Conservation (phyloP, 2,329 filamentous ascomycete genomes). For the Teratosphaeria gauchensis region DNA sequence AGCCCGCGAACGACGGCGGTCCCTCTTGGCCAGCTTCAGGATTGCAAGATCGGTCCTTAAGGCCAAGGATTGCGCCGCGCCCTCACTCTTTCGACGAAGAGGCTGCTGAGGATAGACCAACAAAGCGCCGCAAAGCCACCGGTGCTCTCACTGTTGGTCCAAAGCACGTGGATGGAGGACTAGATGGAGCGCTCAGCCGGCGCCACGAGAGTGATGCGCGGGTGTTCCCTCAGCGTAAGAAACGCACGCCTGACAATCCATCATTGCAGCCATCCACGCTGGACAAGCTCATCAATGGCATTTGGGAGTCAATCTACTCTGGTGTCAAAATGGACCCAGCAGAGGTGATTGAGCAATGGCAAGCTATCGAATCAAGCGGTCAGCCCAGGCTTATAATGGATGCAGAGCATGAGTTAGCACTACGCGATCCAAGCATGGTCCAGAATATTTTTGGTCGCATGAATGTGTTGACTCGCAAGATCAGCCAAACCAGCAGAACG, state of each 20-base stretch:
- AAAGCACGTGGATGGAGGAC: not conserved
- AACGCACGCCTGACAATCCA: slow-evolving; percentile 26
- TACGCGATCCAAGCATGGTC: slow-evolving; percentile 10
- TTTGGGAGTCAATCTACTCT: slow-evolving; percentile 41
- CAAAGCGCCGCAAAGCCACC: slow-evolving; percentile 30
- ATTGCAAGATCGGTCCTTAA: not conserved
- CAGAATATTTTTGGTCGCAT: slow-evolving; percentile 30
- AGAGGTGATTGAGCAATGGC: slow-evolving; percentile 25
- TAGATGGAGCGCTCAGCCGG: slow-evolving; percentile 4
- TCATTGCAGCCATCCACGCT: slow-evolving; percentile 38
- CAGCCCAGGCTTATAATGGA: slow-evolving; percentile 18
- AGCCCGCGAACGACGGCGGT: not conserved
- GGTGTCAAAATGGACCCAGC: slow-evolving; percentile 33
- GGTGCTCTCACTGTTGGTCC: slow-evolving; percentile 22
- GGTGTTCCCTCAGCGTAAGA: slow-evolving; percentile 18
- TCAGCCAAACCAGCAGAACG: slow-evolving; percentile 43
- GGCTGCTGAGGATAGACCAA: slow-evolving; percentile 25
- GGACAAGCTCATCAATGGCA: slow-evolving; percentile 40
- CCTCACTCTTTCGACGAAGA: not conserved
- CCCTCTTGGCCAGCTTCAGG: not conserved
- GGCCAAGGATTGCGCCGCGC: not conserved
- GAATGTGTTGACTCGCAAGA: slow-evolving; percentile 35
- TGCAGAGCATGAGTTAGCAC: slow-evolving; percentile 11
- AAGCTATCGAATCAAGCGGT: slow-evolving; percentile 21
- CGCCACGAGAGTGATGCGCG: slow-evolving; percentile 13